Conservation (phyloP, 345 rosid species). For the Cardamine resedifolia region DNA sequence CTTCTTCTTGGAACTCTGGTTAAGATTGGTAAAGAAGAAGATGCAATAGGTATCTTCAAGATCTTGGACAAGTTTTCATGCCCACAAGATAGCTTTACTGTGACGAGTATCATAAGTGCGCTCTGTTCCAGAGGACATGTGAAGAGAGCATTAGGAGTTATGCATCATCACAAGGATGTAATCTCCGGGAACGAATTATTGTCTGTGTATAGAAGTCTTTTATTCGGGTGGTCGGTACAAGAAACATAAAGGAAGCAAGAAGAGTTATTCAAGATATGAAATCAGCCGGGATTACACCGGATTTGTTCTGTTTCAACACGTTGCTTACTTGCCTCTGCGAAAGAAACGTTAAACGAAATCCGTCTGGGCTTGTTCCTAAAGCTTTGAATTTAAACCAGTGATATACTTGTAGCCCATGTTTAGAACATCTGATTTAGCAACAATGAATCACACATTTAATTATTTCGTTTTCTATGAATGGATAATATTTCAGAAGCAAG, state of each 20-base stretch:
- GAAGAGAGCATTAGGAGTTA: constrained; percentile 75
- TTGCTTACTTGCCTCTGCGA: constrained; percentile 74
- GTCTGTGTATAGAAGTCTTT: constrained; percentile 60
- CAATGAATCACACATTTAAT: neutral
- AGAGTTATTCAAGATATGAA: constrained; percentile 77
- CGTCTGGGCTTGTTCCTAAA: constrained; percentile 83
- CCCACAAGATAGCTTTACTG: constrained; percentile 52
- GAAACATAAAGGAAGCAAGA: constrained; percentile 68
- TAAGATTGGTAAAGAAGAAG: constrained; percentile 71
- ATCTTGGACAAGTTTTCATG: constrained; percentile 78
- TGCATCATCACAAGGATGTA: constrained; percentile 62
- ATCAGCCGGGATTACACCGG: constrained; percentile 51
- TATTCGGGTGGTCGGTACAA: constrained; percentile 70
- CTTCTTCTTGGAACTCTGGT: constrained; percentile 69
- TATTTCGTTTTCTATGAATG: neutral
- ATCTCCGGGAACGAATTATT: constrained; percentile 46
- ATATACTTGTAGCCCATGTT: constrained; percentile 3
- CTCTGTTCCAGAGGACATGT: constrained; percentile 80
- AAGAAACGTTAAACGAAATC: constrained; percentile 59
- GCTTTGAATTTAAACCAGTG: constrained; percentile 43
- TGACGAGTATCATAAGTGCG: constrained; percentile 62
- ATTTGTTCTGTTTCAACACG: constrained; percentile 70
- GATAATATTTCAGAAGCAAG: neutral
- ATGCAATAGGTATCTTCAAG: constrained; percentile 85
- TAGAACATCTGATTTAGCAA: constrained; percentile 7